A percentile compares a stretch with the other conserved stretches of the same genome.
Evolutionary conservation across 2,329 filamentous ascomycete species (phyloP).

Genomic region (Paraphoma sp.): DNA sequence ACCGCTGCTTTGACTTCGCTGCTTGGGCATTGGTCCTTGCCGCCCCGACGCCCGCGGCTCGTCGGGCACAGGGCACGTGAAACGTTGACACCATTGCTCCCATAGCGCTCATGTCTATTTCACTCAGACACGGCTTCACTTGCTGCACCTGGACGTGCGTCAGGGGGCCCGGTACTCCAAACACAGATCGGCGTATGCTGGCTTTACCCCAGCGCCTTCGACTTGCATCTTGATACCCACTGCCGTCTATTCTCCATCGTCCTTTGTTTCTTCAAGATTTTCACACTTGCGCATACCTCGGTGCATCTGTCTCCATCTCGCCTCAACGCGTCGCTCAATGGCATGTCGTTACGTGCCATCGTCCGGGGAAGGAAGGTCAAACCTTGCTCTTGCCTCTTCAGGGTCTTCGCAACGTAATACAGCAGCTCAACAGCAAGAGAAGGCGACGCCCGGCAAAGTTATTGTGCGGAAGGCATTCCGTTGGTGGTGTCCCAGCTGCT

Average conservation of each 20-base stretch:
- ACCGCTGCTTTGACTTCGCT: background rate
- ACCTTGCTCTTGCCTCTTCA: slow-evolving; percentile 7
- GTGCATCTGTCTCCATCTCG: too few relatives aligned
- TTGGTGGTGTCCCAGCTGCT: background rate
- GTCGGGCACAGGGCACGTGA: background rate
- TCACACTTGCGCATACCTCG: too few relatives aligned
- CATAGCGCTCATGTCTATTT: background rate
- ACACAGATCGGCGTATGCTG: background rate
- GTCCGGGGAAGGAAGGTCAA: slow-evolving; percentile 2
- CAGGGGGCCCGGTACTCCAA: background rate
- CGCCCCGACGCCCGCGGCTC: background rate
- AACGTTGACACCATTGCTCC: background rate
- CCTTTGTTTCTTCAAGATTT: background rate
- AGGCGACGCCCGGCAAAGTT: background rate
- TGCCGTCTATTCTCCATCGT: background rate
- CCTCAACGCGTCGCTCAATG: background rate
- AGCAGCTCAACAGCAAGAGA: slow-evolving; percentile 9
- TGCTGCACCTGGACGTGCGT: background rate
- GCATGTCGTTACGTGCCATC: background rate
- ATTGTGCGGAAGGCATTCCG: slow-evolving; percentile 1
- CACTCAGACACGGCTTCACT: background rate
- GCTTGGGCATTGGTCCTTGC: background rate
- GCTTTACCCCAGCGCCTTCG: background rate
- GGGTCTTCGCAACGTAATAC: slow-evolving; percentile 4
- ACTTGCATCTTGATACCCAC: background rate